Conservation (phyloP, 192 early-diverging fungal species). For the Entomortierella lignicola region DNA sequence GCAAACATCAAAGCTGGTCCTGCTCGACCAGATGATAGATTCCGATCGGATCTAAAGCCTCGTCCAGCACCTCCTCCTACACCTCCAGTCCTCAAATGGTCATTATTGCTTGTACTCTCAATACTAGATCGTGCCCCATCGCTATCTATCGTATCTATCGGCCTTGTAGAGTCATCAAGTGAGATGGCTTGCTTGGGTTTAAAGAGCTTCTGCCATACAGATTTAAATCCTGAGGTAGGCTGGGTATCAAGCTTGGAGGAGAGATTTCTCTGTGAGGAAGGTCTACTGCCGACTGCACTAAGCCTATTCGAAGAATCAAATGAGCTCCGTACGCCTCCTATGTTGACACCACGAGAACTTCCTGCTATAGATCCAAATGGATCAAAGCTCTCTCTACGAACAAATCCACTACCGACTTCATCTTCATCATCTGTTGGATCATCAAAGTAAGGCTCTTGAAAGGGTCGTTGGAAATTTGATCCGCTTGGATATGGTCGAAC, state of each 20-base stretch:
- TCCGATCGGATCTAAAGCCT: constrained; percentile 9
- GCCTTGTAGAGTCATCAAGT: constrained; percentile 4
- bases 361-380: constrained; percentile 1
- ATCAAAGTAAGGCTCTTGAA: constrained; percentile 46
- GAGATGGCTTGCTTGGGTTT: constrained; percentile 39
- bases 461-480: constrained; percentile 17
- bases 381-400: constrained; percentile 17
- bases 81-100: background rate
- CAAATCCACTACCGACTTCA: constrained; percentile 5
- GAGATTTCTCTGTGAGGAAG: constrained; percentile 8
- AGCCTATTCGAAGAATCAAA: constrained; percentile 5
- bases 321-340: background rate
- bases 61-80: no score
- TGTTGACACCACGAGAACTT: background rate
- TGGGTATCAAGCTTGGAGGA: constrained; percentile 4
- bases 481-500: constrained; percentile 34
- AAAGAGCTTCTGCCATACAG: constrained; percentile 46
- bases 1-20: constrained; percentile 55
- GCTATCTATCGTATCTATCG: constrained; percentile 9
- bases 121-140: constrained; percentile 41
- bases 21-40: constrained; percentile 5
- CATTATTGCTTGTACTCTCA: constrained; percentile 30
- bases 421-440: constrained; percentile 50
- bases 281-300: constrained; percentile 2
- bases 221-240: constrained; percentile 28